These are phyloP conservation scores for Candolleomyces efflorescens DNA, from an alignment of 768 basidiomycete species.

Conservation along the genomic window DNA sequence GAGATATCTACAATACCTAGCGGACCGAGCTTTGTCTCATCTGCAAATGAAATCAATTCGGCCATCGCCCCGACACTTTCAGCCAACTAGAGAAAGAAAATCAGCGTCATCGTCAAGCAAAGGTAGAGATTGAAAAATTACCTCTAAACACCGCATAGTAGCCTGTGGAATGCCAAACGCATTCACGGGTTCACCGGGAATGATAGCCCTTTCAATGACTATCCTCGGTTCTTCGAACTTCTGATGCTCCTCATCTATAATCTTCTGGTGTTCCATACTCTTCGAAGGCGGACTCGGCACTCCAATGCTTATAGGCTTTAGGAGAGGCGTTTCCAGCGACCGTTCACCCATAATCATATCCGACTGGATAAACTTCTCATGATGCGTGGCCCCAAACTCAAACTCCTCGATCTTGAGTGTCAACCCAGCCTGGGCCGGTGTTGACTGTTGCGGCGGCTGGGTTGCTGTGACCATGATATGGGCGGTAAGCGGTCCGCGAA, in stretches of 20 bases:
- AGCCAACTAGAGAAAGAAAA: slow-evolving; percentile 48
- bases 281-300: too few species aligned
- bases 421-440: slow-evolving; percentile 20
- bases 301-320: slow-evolving; percentile 6
- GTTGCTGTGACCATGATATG: slow-evolving; percentile 46
- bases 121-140: slow-evolving; percentile 23
- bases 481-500: slow-evolving; percentile 70
- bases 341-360: slow-evolving; percentile 56
- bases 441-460: slow-evolving; percentile 16
- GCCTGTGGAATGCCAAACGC: slow-evolving; percentile 87
- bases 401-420: slow-evolving; percentile 68
- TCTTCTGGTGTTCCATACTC: background rate
- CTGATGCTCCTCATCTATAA: slow-evolving; percentile 48
- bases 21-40: slow-evolving; percentile 52
- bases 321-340: slow-evolving; percentile 27
- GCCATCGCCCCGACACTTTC: slow-evolving; percentile 81
- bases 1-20: slow-evolving; percentile 46
- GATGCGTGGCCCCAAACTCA: slow-evolving; percentile 65
- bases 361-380: slow-evolving; percentile 72
- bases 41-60: slow-evolving; percentile 68
- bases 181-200: slow-evolving; percentile 82
- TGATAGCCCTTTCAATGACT: slow-evolving; percentile 54
- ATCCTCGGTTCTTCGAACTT: slow-evolving; percentile 62
- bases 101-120: background rate
- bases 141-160: slow-evolving; percentile 86